Percentiles rank a stretch among this genome's conserved stretches.
Evolutionary conservation across 257 asterid species (phyloP).

Genomic region (Rehmannia glutinosa): DNA sequence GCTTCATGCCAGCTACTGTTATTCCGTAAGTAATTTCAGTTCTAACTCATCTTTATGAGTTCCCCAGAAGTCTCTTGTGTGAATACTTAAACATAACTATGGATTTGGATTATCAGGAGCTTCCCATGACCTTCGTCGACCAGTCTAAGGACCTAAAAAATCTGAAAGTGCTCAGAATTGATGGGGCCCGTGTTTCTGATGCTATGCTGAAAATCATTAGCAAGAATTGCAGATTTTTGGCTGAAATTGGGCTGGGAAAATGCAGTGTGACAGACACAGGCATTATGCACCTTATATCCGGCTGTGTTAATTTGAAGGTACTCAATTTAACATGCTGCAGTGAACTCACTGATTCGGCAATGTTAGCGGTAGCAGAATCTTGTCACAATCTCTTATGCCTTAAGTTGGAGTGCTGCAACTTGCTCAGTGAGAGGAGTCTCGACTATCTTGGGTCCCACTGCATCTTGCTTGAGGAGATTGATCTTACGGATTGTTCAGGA

Average conservation of each 20-base stretch:
- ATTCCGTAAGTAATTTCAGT: conserved; percentile 41
- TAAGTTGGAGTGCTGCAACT: conserved; percentile 71
- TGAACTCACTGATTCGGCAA: conserved; percentile 52
- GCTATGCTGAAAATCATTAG: conserved; percentile 36
- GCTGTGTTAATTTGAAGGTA: conserved; percentile 40
- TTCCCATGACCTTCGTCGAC: conserved; percentile 26
- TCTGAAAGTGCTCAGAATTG: conserved; percentile 42
- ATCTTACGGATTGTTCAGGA: conserved; percentile 76
- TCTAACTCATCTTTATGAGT: not conserved
- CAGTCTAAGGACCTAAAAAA: conserved; percentile 44
- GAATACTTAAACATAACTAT: not conserved
- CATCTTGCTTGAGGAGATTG: conserved; percentile 55
- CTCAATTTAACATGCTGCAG: conserved; percentile 68
- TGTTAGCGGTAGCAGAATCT: conserved; percentile 45
- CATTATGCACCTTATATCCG: conserved; percentile 45
- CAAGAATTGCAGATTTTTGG: conserved; percentile 38
- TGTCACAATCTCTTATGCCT: conserved; percentile 54
- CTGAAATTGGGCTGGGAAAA: conserved; percentile 60
- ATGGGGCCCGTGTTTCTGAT: conserved; percentile 47
- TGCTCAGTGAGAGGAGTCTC: conserved; percentile 52
- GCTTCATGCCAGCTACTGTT: conserved; percentile 64
- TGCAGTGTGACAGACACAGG: conserved; percentile 55
- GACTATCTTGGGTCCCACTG: conserved; percentile 49
- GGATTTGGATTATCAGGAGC: conserved; percentile 39
- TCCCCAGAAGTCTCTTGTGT: not conserved